Percentiles rank a stretch among this genome's conserved stretches.
phyloP scores from a whole-genome alignment of 345 rosid species.

The Geranium rotundifolium region DNA sequence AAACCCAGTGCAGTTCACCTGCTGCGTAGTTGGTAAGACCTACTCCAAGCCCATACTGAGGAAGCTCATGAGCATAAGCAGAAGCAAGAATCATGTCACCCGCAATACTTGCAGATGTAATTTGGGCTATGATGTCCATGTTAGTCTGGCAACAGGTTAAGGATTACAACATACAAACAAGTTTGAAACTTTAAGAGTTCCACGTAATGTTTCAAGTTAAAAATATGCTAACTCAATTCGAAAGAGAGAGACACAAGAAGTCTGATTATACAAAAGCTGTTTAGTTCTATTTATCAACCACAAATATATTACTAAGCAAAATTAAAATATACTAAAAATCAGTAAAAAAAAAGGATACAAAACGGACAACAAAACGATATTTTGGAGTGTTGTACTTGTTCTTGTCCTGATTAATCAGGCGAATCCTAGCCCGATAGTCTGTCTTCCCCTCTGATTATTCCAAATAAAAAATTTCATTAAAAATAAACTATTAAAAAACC shows the following conservation, averaged over 20 bases:
- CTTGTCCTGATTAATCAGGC: conserved; percentile 69
- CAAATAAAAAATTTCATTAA: neutral
- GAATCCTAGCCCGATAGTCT: conserved; percentile 77
- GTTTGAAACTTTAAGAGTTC: neutral
- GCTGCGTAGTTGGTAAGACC: conserved; percentile 66
- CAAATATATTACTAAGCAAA: no score
- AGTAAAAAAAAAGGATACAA: conserved; percentile 35
- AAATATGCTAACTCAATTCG: neutral
- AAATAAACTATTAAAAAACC: neutral
- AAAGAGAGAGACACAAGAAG: no score
- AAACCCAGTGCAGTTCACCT: conserved; percentile 18
- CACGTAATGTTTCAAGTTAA: neutral
- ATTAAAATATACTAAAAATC: neutral
- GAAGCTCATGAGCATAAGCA: conserved; percentile 59
- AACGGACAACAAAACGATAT: conserved; percentile 66
- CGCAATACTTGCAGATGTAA: conserved; percentile 39
- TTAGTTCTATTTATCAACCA: no score
- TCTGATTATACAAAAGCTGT: no score
- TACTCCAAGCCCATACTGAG: conserved; percentile 50
- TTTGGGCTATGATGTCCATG: conserved; percentile 53
- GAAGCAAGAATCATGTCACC: conserved; percentile 56
- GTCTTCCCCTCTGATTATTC: conserved; percentile 60
- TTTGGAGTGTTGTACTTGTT: conserved; percentile 81
- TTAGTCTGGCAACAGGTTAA: conserved; percentile 37
- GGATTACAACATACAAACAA: conserved; percentile 1